A percentile compares a stretch with the other conserved stretches of the same genome.
Evolutionary conservation across 192 early-diverging fungal species (phyloP).

Genomic region (Backusella australiensis): DNA sequence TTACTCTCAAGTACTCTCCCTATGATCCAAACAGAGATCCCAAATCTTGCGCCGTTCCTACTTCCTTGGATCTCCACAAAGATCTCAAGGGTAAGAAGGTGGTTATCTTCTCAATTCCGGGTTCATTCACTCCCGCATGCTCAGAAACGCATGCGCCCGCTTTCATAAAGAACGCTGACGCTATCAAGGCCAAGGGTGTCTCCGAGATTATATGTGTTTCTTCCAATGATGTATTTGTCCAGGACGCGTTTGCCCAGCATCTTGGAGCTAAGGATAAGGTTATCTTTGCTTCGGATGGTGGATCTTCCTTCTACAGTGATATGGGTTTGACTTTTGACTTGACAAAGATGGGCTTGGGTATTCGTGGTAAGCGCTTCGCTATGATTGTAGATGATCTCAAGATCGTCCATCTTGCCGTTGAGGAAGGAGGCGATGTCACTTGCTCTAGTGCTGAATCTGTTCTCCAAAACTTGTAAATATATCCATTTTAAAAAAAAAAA

Average conservation of each 20-base stretch:
- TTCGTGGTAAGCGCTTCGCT: conserved; percentile 53
- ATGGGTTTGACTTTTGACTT: conserved; percentile 50
- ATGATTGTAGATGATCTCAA: conserved; percentile 50
- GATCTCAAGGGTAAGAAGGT: conserved; percentile 59
- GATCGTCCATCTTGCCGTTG: conserved; percentile 55
- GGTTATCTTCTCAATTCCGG: conserved; percentile 59
- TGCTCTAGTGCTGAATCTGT: conserved; percentile 21
- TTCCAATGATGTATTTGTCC: conserved; percentile 56
- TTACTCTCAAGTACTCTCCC: conserved; percentile 25
- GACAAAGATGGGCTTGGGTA: conserved; percentile 51
- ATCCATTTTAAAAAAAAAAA: background rate
- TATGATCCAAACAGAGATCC: conserved; percentile 24
- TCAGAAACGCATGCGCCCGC: conserved; percentile 53
- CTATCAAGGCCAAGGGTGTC: conserved; percentile 52
- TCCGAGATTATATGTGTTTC: conserved; percentile 48
- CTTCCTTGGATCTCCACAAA: conserved; percentile 20
- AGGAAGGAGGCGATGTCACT: conserved; percentile 14
- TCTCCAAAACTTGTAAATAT: conserved; percentile 22
- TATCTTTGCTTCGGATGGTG: conserved; percentile 46
- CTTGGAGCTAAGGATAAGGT: conserved; percentile 48
- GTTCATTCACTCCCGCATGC: conserved; percentile 66
- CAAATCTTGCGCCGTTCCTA: conserved; percentile 21
- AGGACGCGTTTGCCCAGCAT: conserved; percentile 50
- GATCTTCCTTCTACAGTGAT: conserved; percentile 55
- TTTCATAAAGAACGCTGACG: conserved; percentile 42